Evolutionary conservation across 2,329 filamentous ascomycete genomes (phyloP).

Genomic region (Fusarium globosum): DNA sequence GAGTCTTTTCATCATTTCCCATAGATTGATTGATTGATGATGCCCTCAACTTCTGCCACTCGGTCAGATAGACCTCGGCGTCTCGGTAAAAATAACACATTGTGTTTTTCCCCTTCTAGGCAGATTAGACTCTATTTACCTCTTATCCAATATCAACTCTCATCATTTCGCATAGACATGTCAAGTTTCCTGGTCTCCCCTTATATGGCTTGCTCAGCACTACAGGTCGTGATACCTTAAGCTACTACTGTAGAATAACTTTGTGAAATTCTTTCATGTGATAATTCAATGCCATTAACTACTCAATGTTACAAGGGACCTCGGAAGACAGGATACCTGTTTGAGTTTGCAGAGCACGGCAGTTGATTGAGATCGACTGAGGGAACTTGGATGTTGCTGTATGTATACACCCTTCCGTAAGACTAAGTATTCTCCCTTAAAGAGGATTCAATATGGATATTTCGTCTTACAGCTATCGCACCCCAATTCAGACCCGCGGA

Average conservation of each 20-base stretch:
- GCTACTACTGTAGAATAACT: neutral
- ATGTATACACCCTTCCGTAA: neutral
- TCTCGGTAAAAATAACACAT: too few relatives aligned
- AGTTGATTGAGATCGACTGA: neutral
- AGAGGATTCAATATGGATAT: neutral
- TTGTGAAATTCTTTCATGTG: neutral
- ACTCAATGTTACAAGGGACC: neutral
- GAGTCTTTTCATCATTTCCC: neutral
- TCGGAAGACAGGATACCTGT: neutral
- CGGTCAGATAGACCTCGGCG: too few relatives aligned
- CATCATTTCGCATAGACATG: neutral
- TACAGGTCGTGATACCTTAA: neutral
- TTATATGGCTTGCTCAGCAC: neutral
- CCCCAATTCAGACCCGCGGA: neutral
- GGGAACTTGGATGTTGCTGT: neutral
- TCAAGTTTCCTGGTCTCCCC: neutral
- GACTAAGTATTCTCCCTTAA: accelerated
- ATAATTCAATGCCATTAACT: neutral
- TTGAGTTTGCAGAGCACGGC: neutral
- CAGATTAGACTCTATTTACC: too few relatives aligned
- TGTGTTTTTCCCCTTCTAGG: too few relatives aligned
- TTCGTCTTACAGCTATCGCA: neutral
- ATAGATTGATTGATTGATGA: too few relatives aligned
- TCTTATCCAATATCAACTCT: too few relatives aligned
- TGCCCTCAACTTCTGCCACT: too few relatives aligned